These are phyloP conservation scores for Leucocoprinus birnbaumii DNA, from an alignment of 768 basidiomycete species.

Conservation along the genomic window DNA sequence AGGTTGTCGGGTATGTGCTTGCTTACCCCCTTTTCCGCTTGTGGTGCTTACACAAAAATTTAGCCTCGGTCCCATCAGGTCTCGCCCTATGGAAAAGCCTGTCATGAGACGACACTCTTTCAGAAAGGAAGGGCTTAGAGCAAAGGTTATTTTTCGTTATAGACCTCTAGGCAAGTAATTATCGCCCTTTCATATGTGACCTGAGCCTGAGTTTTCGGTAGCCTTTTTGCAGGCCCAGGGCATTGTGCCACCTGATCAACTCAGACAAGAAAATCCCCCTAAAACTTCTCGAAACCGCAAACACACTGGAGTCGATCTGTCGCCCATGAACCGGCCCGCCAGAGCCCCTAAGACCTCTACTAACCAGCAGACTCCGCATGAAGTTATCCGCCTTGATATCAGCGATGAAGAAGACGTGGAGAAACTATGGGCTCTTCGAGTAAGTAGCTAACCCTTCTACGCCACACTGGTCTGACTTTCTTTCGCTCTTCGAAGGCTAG, in stretches of 20 bases:
- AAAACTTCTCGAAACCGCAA: too few relatives aligned
- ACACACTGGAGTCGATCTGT: too few relatives aligned
- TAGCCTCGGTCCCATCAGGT: background rate
- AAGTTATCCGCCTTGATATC: background rate
- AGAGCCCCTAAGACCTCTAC: too few relatives aligned
- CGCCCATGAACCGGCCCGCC: too few relatives aligned
- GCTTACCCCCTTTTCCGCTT: background rate
- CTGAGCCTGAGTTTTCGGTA: background rate
- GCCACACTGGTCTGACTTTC: too few relatives aligned
- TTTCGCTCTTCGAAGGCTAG: too few relatives aligned
- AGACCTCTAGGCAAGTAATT: background rate
- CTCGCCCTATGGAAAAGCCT: background rate
- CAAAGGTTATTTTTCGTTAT: background rate
- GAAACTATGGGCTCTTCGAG: background rate
- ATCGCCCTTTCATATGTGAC: background rate
- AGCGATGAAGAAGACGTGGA: background rate
- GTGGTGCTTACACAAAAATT: background rate
- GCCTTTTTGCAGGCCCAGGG: slow-evolving; percentile 1
- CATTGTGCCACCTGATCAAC: background rate
- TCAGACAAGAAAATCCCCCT: too few relatives aligned
- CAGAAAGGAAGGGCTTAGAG: background rate
- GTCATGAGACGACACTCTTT: background rate
- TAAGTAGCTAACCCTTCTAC: too few relatives aligned
- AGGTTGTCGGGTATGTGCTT: background rate
- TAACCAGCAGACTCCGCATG: background rate